Percentiles rank a stretch among this genome's conserved stretches.
Conservation (phyloP, 768 basidiomycete genomes). For the Leucogyrophana mollusca region DNA sequence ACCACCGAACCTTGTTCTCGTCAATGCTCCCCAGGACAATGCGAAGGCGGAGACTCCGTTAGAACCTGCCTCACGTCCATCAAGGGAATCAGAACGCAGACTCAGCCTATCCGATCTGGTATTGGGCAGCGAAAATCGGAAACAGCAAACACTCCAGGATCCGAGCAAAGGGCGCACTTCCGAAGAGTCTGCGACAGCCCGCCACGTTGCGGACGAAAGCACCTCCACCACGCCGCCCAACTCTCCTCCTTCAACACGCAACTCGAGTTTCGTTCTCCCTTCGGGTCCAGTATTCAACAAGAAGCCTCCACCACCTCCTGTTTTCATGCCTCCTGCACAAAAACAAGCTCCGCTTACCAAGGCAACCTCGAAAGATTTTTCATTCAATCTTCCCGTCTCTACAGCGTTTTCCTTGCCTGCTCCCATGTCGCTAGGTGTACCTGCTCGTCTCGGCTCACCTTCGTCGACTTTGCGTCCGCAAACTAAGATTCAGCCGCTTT, state of each 20-base stretch:
- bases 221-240: conserved; percentile 56
- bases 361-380: conserved; percentile 25
- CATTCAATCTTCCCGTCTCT: conserved; percentile 33
- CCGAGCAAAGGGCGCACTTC: too few species aligned
- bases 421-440: conserved; percentile 46
- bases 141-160: conserved; percentile 18
- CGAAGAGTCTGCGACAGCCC: conserved; percentile 4
- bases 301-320: conserved; percentile 29
- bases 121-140: conserved; percentile 35
- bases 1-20: conserved; percentile 2
- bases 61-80: too few species aligned
- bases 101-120: conserved; percentile 66
- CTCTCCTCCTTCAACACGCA: conserved; percentile 44
- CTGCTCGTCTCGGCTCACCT: conserved; percentile 30
- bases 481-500: conserved; percentile 31
- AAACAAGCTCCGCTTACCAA: conserved; percentile 10
- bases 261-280: conserved; percentile 29
- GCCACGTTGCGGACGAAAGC: conserved; percentile 30
- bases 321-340: conserved; percentile 23
- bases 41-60: conserved; percentile 1
- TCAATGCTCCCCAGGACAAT: conserved; percentile 3
- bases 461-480: conserved; percentile 12
- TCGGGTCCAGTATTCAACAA: conserved; percentile 61
- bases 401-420: conserved; percentile 42
- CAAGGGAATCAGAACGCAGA: conserved; percentile 30